phyloP scores from a whole-genome alignment of 495 filamentous ascomycete genomes.

The Xylaria cubensis region DNA sequence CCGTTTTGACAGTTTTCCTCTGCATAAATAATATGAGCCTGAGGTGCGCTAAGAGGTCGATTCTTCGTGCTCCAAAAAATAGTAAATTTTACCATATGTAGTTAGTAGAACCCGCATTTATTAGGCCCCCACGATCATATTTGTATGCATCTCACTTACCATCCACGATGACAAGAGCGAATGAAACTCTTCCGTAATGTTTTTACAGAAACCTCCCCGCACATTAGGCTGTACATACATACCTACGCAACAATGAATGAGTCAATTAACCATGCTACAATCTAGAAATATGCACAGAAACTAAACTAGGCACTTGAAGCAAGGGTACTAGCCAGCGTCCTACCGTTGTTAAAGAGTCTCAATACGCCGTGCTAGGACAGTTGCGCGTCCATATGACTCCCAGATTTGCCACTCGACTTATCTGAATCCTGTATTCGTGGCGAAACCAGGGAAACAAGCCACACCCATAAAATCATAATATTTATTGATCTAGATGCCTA shows the following conservation, averaged over 20 bases:
- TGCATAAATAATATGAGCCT: no score
- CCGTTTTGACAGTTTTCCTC: no score
- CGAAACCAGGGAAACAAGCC: neutral
- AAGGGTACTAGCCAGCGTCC: neutral
- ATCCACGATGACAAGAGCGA: neutral
- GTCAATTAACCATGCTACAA: neutral
- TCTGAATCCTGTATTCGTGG: neutral
- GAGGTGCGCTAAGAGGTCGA: no score
- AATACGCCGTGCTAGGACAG: neutral
- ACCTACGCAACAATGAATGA: neutral
- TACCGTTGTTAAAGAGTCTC: neutral
- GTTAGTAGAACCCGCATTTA: neutral
- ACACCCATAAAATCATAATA: neutral
- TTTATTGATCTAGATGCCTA: neutral
- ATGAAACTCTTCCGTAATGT: neutral
- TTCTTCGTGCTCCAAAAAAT: no score
- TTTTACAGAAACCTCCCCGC: neutral
- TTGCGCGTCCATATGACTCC: neutral
- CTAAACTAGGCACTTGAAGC: neutral
- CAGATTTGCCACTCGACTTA: conserved; percentile 4
- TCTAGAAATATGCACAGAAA: neutral
- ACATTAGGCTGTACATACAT: neutral
- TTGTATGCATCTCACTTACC: no score
- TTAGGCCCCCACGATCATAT: neutral
- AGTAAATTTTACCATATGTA: no score